Base-by-base conservation (phyloP, 1,284 basidiomycete genomes). In the Malassezia nana region DNA sequence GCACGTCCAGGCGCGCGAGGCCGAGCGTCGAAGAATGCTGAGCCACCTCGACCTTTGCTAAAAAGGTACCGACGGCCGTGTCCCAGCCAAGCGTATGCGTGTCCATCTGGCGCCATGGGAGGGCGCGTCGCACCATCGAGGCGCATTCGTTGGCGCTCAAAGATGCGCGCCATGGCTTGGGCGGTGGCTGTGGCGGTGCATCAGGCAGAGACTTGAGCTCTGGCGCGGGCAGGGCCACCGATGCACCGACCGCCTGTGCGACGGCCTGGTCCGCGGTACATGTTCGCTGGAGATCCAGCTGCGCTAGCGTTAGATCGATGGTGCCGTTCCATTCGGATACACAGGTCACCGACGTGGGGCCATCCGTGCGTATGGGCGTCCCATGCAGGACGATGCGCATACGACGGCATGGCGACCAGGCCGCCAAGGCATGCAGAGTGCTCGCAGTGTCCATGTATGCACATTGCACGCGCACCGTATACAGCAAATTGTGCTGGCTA, bases 401-500 rank as follows among this genome's bases (percentile, higher is more conserved):
- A 12, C 13, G n/a, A 10, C 52, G 46, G 7, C 28, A 40, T 7
- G 52, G 39, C 7, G 20, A 7, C 52, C 46, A 54, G 12, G 43
- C 24, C 20, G 26, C n/a, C 16, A 49, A 5, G 4, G 13, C 13
- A 10, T n/a, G 25, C 18, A 24, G 29, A 15, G 33, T 6, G 12
- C 7, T 28, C 8, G 9, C 20, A 5, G 39, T 15, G 16, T 40
- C 38, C 22, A 18, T n/a, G 15, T 22, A 2, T 1, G 18, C 3
- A 29, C 25, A 15, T 16, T 32, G 22, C 10, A 56, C 30, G 5
- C 12, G 42, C 30, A 47, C 50, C 8, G 48, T 22, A 18, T 51
- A 56, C n/a, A 56, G 49, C 22, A 56, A 7, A 33, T 46, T 51
- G 38, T 33, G 24, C 54, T 51, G 49, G 7, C 26, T 32, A 10